Percentiles rank a stretch among this genome's conserved stretches.
These are phyloP conservation scores for Myrica gale DNA, from an alignment of 306 rosid genomes.

Conservation along the genomic window DNA sequence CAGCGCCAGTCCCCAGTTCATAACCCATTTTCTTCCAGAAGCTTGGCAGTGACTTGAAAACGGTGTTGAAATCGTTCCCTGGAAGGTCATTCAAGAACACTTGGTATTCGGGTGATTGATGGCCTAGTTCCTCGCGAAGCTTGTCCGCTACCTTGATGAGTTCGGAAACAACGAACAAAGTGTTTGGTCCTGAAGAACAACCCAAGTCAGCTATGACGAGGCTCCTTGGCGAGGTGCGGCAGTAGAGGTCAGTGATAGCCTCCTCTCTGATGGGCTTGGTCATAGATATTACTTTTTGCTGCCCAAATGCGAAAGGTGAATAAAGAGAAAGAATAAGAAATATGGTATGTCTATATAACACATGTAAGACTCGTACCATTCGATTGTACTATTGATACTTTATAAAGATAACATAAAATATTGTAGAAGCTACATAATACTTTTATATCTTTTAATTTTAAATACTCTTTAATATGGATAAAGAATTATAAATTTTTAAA, in stretches of 20 bases:
- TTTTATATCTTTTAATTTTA: too few species aligned
- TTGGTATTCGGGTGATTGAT: slow-evolving; percentile 37
- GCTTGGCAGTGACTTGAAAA: slow-evolving; percentile 41
- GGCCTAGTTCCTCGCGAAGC: slow-evolving; percentile 26
- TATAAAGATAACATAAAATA: too few species aligned
- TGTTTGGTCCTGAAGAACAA: slow-evolving; percentile 60
- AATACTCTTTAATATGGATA: too few species aligned
- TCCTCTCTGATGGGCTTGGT: slow-evolving; percentile 45
- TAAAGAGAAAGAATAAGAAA: too few species aligned
- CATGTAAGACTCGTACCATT: too few species aligned
- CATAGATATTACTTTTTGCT: slow-evolving; percentile 43
- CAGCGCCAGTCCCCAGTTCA: slow-evolving; percentile 20
- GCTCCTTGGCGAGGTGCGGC: slow-evolving; percentile 3
- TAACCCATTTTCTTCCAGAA: slow-evolving; percentile 27
- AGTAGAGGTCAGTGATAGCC: slow-evolving; percentile 31
- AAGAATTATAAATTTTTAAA: too few species aligned
- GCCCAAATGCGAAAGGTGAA: not conserved
- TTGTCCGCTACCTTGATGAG: slow-evolving; percentile 35
- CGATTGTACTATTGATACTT: too few species aligned
- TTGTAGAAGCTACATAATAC: too few species aligned
- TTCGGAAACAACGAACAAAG: slow-evolving; percentile 36
- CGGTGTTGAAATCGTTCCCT: slow-evolving; percentile 47
- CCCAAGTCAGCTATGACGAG: slow-evolving; percentile 55
- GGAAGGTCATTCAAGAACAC: slow-evolving; percentile 52
- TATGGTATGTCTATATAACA: too few species aligned